A percentile compares a stretch with the other conserved stretches of the same genome.
Conservation (phyloP, 257 asterid genomes). For the Solanum corneliomulleri region DNA sequence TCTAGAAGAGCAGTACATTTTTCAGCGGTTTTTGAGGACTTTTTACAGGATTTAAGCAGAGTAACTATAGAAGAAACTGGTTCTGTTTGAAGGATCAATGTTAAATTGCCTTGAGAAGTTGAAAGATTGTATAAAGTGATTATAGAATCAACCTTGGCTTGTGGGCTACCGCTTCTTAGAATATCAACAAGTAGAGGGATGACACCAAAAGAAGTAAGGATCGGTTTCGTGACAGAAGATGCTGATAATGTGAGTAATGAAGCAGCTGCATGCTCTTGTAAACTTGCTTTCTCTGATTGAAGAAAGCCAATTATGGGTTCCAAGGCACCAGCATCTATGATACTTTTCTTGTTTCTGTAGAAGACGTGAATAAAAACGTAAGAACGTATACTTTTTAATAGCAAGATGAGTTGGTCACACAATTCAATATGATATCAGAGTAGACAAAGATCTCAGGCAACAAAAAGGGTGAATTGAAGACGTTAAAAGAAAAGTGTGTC, state of each 20-base stretch:
- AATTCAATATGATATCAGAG: background rate
- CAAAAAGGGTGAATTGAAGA: no score
- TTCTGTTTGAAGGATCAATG: slow-evolving; percentile 38
- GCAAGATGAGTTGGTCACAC: background rate
- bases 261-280: slow-evolving; percentile 80
- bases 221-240: slow-evolving; percentile 67
- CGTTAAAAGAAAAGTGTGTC: no score
- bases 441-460: background rate
- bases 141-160: slow-evolving; percentile 64
- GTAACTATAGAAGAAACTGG: slow-evolving; percentile 54
- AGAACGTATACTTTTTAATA: background rate
- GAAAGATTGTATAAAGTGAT: slow-evolving; percentile 85
- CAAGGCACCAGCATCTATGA: slow-evolving; percentile 70
- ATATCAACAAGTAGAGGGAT: slow-evolving; percentile 68
- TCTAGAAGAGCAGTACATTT: slow-evolving; percentile 69
- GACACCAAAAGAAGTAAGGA: slow-evolving; percentile 63
- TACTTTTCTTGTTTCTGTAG: slow-evolving; percentile 68
- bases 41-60: slow-evolving; percentile 58
- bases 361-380: background rate
- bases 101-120: slow-evolving; percentile 41
- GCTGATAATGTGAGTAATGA: slow-evolving; percentile 86
- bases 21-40: slow-evolving; percentile 53
- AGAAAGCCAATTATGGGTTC: slow-evolving; percentile 67
- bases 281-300: slow-evolving; percentile 30
- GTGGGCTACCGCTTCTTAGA: slow-evolving; percentile 36